Base-by-base conservation (phyloP, 495 filamentous ascomycete species). In the Rusavskia elegans region DNA sequence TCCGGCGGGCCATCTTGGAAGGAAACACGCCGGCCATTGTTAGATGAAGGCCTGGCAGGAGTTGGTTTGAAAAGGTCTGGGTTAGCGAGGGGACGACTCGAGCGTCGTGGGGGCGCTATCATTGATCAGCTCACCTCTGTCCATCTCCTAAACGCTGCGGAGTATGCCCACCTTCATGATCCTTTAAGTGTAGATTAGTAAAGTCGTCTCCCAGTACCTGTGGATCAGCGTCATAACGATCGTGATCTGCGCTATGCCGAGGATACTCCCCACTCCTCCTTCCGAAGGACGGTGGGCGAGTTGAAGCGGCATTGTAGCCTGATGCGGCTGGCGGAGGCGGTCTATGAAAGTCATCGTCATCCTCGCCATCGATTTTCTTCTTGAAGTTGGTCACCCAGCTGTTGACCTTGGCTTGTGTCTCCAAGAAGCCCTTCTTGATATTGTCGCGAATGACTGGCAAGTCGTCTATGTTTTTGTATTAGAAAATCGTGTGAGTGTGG, bases 211-310 rank as follows among this genome's bases (percentile, higher is more conserved):
- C 79, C 20, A 98, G 69, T 41, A 97, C 78, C 61, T 87, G 77
- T 23, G 89, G 93, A 63, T 98, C 92, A n/a, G 89, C 87, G 64
- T 98, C 92, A 60, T 98, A 98, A 39, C 87, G 84, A 55, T 85
- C 80, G 40, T 85, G 86, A 61, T 95, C 89, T 20, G 76, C 75
- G 62, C 87, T 95, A 55, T 81, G 77, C 60, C 84, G 78, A 51
- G 66, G 65, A 52, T 66, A 54, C 46, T 83, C 81, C 19, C 74
- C 74, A 56, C 78, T 80, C 55, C 76, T 75, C 49, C 79, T 66
- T 8, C 56, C 64, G 41, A 73, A 71, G 54, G 77, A 71, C 0
- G 68, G 53, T 40, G 74, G 68, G 53, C 70, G 64, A 23, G 59
- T 59, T 5, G 66, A 49, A n/a, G 64, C 63, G 44, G 62, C 65